phyloP scores from a whole-genome alignment of 441 rosid species.

The Isatis lusitanica region DNA sequence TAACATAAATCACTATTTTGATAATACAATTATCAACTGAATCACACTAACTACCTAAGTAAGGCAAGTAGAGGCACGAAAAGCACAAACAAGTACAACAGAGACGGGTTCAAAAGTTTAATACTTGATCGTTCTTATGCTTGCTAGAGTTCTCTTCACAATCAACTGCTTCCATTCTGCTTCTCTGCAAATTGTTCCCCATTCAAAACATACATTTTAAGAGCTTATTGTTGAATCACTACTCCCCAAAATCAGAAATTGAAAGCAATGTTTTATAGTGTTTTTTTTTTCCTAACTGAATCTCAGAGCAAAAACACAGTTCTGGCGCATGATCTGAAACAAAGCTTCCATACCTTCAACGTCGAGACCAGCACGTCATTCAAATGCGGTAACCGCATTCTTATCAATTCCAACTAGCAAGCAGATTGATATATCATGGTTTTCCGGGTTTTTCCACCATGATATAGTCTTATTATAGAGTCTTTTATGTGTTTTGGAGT shows the following conservation, averaged over 20 bases:
- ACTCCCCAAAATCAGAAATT: background rate
- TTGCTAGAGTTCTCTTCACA: constrained; percentile 35
- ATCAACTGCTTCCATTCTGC: constrained; percentile 38
- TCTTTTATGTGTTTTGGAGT: too few relatives aligned
- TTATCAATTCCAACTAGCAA: too few relatives aligned
- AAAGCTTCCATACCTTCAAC: constrained; percentile 41
- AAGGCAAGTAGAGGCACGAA: background rate
- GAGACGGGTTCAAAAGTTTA: constrained; percentile 24
- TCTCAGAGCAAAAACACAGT: background rate
- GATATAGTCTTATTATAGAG: too few relatives aligned
- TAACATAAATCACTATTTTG: background rate
- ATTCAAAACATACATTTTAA: background rate
- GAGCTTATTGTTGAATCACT: background rate
- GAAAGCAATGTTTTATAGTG: background rate
- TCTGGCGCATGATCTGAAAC: background rate
- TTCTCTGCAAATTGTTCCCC: constrained; percentile 39
- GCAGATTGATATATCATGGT: too few relatives aligned
- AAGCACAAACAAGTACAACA: constrained; percentile 11
- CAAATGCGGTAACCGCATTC: too few relatives aligned
- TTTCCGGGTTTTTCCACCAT: too few relatives aligned
- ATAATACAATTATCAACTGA: background rate
- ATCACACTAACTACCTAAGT: constrained; percentile 3
- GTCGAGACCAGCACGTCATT: constrained; percentile 25
- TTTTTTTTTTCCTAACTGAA: background rate
- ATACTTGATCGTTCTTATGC: constrained; percentile 40